phyloP scores from a whole-genome alignment of 2,329 filamentous ascomycete genomes.

The Westerdykella sp. region DNA sequence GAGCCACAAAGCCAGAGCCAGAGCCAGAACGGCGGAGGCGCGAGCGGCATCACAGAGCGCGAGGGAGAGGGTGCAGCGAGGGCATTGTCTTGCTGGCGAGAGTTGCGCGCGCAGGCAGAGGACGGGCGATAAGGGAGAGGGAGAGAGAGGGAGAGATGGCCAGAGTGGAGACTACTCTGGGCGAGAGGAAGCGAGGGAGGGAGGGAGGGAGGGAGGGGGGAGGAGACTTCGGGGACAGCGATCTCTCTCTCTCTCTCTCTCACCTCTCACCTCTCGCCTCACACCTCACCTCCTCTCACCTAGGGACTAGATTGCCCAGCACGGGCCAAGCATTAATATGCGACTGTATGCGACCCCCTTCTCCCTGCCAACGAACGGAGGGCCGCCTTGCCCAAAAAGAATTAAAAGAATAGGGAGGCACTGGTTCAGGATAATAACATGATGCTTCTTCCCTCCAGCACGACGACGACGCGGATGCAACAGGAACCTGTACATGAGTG shows the following conservation, averaged over 20 bases:
- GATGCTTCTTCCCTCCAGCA: no score
- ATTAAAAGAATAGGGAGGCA: no score
- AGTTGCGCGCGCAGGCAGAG: not conserved
- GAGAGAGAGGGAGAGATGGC: not conserved
- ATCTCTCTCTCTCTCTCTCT: not conserved
- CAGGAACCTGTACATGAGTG: no score
- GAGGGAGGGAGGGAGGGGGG: constrained; percentile 22
- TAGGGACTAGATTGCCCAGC: not conserved
- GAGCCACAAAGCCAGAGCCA: constrained; percentile 23
- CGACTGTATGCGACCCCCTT: not conserved
- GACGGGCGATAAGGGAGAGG: constrained; percentile 3
- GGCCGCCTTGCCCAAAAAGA: no score
- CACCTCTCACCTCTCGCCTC: no score
- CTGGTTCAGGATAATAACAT: no score
- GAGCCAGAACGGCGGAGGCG: constrained; percentile 14
- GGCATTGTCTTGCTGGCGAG: constrained; percentile 7
- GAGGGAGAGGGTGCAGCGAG: constrained; percentile 1
- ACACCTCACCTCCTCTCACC: no score
- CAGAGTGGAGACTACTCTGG: constrained; percentile 1
- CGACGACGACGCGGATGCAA: no score
- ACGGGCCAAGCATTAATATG: constrained; percentile 1
- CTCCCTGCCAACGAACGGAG: not conserved
- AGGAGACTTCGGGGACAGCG: constrained; percentile 8
- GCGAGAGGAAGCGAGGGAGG: constrained; percentile 3
- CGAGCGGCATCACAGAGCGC: constrained; percentile 16